These are phyloP conservation scores for Drechslerella dactyloides DNA, from an alignment of 2,329 filamentous ascomycete species.

Conservation along the genomic window DNA sequence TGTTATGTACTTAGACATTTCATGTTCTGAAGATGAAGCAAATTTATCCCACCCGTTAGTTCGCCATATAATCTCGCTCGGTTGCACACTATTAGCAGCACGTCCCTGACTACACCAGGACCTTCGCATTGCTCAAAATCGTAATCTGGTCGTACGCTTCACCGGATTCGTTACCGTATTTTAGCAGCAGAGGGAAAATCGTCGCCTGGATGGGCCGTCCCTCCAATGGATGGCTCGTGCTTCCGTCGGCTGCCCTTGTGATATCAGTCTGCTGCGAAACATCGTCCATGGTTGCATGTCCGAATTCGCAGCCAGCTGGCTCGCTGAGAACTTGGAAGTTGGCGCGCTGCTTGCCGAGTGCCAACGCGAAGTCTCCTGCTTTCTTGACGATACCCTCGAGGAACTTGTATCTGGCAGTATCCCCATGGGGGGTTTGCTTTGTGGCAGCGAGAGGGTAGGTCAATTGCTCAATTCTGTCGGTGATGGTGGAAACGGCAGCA, in stretches of 20 bases:
- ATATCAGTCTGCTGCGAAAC: constrained; percentile 44
- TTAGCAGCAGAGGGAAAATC: constrained; percentile 36
- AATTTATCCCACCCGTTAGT: neutral
- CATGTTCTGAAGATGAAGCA: neutral
- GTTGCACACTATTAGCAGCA: neutral
- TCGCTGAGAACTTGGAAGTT: constrained; percentile 47
- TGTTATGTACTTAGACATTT: neutral
- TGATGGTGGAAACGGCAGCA: constrained; percentile 33
- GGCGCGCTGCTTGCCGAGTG: constrained; percentile 44
- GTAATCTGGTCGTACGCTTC: constrained; percentile 47
- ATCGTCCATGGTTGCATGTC: constrained; percentile 40
- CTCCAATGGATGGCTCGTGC: constrained; percentile 39
- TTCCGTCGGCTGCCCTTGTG: constrained; percentile 22
- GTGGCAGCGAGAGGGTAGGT: constrained; percentile 44
- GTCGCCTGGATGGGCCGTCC: constrained; percentile 43
- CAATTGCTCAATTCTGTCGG: constrained; percentile 48
- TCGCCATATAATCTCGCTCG: neutral
- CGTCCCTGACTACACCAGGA: constrained; percentile 26
- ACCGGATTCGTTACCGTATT: constrained; percentile 44
- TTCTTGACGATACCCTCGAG: constrained; percentile 39
- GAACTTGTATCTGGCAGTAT: constrained; percentile 44
- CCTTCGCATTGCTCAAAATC: constrained; percentile 49
- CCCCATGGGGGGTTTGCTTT: constrained; percentile 34
- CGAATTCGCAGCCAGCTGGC: constrained; percentile 41
- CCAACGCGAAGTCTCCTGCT: constrained; percentile 31